Evolutionary conservation across 345 rosid species (phyloP), one percentile per base, ranked within the genome.

Genomic region (Pistacia integerrima): DNA sequence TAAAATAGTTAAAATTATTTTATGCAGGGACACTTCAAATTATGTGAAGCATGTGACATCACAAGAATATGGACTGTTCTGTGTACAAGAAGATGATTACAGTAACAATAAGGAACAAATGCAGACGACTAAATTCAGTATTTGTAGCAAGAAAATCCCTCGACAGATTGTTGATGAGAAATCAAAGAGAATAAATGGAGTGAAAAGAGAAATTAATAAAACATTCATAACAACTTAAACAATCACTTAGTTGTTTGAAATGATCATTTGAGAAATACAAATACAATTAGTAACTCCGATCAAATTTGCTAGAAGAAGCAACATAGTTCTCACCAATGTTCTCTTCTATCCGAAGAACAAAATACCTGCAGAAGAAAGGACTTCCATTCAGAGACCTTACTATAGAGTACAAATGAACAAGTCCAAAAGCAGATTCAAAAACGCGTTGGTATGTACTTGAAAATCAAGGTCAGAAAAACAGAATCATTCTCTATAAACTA

Each of bases 311-410:
- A 77, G 48, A 55, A 67, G 52, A 51, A 61, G 49, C 30, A 66
- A 10, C 36, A 79, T 16, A 35, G 61, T 70, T 82, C 91, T 87
- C 77, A 96, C 99, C 96, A n/a, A 97, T 91, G 68, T 82, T 86
- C 87, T 97, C 99, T 87, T 94, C 99, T 82, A 97, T 82, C 70
- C 98, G 97, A 80, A 97, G 97, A 77, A 97, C 99, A 88, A 97
- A 97, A 80, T 97, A 97, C 87, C 99, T 97, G 92, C 92, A 89
- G 72, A 87, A 80, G 73, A 77, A 80, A 78, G 73, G 25, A 3
- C 3, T 63, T 48, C 16, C 73, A 60, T 61, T 77, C 48, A 79
- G 78, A 61, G 41, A 78, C 52, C 69, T 69, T 55, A 68, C 52
- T 38, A 51, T 61, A 54, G 11, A 9, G 25, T 58, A 17, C 17